Conservation (phyloP, 306 rosid species). For the Trifolium pratense region DNA sequence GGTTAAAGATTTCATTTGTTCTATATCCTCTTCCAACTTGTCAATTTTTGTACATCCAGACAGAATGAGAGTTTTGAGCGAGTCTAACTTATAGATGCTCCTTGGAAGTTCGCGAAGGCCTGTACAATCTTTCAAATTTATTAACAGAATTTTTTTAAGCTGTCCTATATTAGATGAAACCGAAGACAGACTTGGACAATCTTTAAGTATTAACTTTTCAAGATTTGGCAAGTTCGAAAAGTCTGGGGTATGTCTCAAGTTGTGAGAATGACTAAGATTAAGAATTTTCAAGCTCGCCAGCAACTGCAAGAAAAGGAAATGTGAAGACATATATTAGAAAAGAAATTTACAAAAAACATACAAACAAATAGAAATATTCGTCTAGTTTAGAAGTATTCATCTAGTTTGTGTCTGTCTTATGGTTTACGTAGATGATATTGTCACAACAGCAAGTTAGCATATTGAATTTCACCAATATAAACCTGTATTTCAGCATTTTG, state of each 20-base stretch:
- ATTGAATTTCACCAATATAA: no score
- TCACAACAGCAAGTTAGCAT: no score
- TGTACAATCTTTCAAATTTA: slow-evolving; percentile 41
- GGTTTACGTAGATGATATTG: no score
- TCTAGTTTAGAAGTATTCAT: no score
- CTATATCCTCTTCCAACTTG: neutral
- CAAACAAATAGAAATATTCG: neutral
- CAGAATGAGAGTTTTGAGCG: slow-evolving; percentile 30
- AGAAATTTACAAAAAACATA: neutral
- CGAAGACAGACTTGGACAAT: neutral
- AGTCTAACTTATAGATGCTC: slow-evolving; percentile 39
- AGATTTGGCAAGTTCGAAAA: neutral
- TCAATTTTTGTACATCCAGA: slow-evolving; percentile 42
- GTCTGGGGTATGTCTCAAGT: neutral
- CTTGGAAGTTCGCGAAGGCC: slow-evolving; percentile 38
- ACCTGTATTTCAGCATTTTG: no score
- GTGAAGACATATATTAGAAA: neutral
- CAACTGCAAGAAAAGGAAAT: slow-evolving; percentile 10
- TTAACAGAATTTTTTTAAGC: neutral
- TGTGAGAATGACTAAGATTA: neutral
- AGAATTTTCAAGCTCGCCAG: neutral
- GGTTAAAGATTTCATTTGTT: slow-evolving; percentile 9
- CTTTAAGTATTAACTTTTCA: neutral
- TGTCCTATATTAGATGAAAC: slow-evolving; percentile 30
- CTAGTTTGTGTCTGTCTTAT: no score